phyloP scores from a whole-genome alignment of 352 stramenopile species.

The Pythium phragmitis region DNA sequence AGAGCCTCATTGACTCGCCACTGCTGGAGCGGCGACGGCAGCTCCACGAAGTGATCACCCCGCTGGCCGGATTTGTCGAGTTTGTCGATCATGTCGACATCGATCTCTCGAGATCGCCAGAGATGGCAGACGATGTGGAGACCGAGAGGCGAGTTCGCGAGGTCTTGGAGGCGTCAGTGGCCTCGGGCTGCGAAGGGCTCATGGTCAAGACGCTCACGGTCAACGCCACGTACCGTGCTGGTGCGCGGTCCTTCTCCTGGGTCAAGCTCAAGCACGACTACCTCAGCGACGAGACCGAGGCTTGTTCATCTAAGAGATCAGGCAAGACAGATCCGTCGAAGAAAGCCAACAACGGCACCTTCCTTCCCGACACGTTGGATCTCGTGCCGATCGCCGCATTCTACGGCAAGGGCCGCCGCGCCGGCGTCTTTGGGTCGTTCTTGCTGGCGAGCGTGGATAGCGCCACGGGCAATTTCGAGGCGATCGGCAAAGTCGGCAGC shows the following conservation, averaged over 20 bases:
- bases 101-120: constrained; percentile 12
- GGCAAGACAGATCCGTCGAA: neutral
- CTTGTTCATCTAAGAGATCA: neutral
- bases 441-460: constrained; percentile 97
- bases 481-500: constrained; percentile 92
- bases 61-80: constrained; percentile 47
- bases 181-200: constrained; percentile 70
- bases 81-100: constrained; percentile 68
- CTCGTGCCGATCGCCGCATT: constrained; percentile 98
- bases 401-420: constrained; percentile 93
- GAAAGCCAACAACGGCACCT: constrained; percentile 39
- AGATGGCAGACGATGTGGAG: neutral
- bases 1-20: constrained; percentile 25
- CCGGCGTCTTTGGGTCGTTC: constrained; percentile 97
- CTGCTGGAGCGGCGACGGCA: constrained; percentile 45
- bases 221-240: constrained; percentile 61
- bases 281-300: constrained; percentile 32
- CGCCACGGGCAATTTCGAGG: constrained; percentile 94
- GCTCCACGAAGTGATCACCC: constrained; percentile 35
- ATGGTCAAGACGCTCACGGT: constrained; percentile 70
- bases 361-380: constrained; percentile 92
- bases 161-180: constrained; percentile 52
- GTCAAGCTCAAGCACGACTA: constrained; percentile 89
- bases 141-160: constrained; percentile 25
- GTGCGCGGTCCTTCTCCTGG: constrained; percentile 73